Conservation (phyloP, 1,284 basidiomycete species). For the Cystobasidiaceae sp. region DNA sequence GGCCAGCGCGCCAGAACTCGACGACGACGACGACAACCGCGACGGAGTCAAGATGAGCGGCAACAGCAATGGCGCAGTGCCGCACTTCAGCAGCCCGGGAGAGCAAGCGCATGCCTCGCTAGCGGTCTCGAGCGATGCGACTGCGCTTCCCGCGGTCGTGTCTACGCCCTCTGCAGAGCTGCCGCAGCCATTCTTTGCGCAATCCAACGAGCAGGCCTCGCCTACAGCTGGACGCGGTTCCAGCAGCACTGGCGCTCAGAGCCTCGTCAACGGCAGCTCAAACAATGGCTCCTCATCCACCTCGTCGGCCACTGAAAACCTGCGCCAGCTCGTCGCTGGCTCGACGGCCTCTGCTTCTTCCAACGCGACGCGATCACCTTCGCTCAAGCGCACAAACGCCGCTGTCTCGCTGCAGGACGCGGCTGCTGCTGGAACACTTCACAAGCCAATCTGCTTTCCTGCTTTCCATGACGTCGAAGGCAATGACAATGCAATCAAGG, state of each 20-base stretch:
- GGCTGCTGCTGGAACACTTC: slow-evolving; percentile 16
- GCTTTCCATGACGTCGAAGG: slow-evolving; percentile 2
- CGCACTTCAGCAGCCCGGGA: background rate
- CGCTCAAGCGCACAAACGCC: slow-evolving; percentile 9
- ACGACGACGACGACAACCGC: too few relatives aligned
- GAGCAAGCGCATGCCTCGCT: slow-evolving; percentile 24
- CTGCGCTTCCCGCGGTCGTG: slow-evolving; percentile 29
- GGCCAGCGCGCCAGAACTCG: too few relatives aligned
- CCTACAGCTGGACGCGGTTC: background rate
- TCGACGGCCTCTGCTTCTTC: too few relatives aligned
- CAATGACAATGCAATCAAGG: background rate
- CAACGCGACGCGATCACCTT: slow-evolving; percentile 9
- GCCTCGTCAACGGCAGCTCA: too few relatives aligned
- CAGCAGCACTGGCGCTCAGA: too few relatives aligned
- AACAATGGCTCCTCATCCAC: background rate
- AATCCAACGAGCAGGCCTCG: background rate
- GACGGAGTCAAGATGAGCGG: too few relatives aligned
- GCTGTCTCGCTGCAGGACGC: slow-evolving; percentile 10
- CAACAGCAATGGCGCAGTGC: too few relatives aligned
- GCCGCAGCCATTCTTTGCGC: slow-evolving; percentile 16
- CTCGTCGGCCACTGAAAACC: background rate
- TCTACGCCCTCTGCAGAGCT: slow-evolving; percentile 26
- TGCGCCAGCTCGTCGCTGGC: slow-evolving; percentile 16
- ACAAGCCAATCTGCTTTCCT: slow-evolving; percentile 24
- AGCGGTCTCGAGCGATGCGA: slow-evolving; percentile 25